Base-by-base conservation (phyloP, 352 stramenopile species). In the Phytopythium chamaehyphon region DNA sequence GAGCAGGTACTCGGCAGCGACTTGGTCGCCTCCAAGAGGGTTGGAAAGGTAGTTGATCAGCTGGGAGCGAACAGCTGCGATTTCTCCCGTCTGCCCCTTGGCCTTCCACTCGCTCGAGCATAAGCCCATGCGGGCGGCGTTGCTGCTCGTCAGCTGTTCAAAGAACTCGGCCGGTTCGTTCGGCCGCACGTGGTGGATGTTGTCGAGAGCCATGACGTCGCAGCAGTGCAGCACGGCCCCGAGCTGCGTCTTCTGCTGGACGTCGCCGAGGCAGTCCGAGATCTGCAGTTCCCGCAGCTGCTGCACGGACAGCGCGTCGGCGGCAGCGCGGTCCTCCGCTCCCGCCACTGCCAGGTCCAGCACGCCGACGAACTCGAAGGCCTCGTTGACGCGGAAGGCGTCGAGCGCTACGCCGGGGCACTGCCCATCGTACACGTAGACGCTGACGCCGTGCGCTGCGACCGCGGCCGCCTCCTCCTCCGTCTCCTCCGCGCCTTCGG, bases 311-410 rank as follows among this genome's bases (percentile, higher is more conserved):
- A 69, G 55, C 47, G 47, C 9, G 33, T 53, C 47, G 5, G 35
- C 19, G 18, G 47, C 15, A 15, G 45, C 21, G 61, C 46, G 28
- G 23, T 47, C n/a, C 1, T 56, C 40, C 2, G 71, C 48, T 2
- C 62, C 66, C 0, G 75, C 40, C 2, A 88, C 72, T 44, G 83
- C 67, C 16, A 91, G 51, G 50, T 93, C 83, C 23, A 91, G 61
- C 16, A 88, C 71, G 12, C 80, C 83, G 3, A 87, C 61, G 53
- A 93, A 93, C 50, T 93, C 83, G 26, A 91, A 93, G 15, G 79
- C 68, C 47, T 90, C 77, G 64, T 93, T 93, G 43, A 93, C 80
- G 52, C 83, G 88, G 53, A 90, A 93, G 5, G 60, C 63, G 40
- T 86, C 71, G 26, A 86, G 28, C 3, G 54, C 33, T 4, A 74